Evolutionary conservation across 2,329 filamentous ascomycete genomes (phyloP), one percentile per base, ranked within the genome.

Genomic region (Aplosporella prunicola): DNA sequence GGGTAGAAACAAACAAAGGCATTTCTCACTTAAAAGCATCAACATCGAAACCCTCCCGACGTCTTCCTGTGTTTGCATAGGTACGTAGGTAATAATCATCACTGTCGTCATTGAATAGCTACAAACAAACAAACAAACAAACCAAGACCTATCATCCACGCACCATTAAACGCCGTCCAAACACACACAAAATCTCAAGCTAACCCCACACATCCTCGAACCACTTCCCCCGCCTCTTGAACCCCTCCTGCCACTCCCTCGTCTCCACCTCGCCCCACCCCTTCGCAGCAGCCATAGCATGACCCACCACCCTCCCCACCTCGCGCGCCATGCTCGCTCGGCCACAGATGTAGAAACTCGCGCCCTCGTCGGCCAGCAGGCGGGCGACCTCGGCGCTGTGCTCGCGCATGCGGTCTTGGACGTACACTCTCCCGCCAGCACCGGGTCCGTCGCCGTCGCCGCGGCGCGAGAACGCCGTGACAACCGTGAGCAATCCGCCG

Each of bases 181-280:
- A n/a, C n/a, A n/a, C 28, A 20, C 5, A 20, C 20, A 20, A 22
- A 20, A 9, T 37, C 27, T 11, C 14, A 8, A 9, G 14, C 45
- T 39, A 67, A 15, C 64, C 64, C 69, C 68, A 72, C 28, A 72
- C 68, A 58, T 73, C 68, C 46, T 71, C 67, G 45, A 64, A 63
- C 67, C 68, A 72, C 48, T 68, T 70, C n/a, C 60, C 63, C 18
- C 58, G 58, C 46, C 61, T 67, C 60, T 69, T 71, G 25, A 69
- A 50, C 11, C 51, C 57, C 43, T 67, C 67, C 16, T 54, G 60
- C 68, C 68, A 72, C 34, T 57, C 54, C 37, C 63, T 63, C 10
- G 62, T 55, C 29, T 66, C 58, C 5, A 41, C 46, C 13, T 67
- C 63, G 10, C 45, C 49, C 59, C 65, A 63, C 1, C 49, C 52